Evolutionary conservation across 257 asterid species (phyloP).

Genomic region (Anisodus acutangulus): DNA sequence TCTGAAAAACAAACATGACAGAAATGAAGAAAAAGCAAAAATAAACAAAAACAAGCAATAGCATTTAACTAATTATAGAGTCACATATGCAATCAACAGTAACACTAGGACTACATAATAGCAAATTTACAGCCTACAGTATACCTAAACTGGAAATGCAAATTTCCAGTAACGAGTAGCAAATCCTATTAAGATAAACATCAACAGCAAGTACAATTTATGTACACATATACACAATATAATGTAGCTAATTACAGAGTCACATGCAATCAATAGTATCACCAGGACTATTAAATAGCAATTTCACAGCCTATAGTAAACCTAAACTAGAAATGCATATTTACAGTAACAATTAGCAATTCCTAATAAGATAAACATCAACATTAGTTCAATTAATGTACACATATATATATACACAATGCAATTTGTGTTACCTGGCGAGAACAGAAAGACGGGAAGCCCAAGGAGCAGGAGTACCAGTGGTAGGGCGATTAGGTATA

Average conservation of each 20-base stretch:
- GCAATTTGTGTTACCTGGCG: conserved; percentile 57
- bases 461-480: conserved; percentile 98
- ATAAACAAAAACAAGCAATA: not conserved
- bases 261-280: not conserved
- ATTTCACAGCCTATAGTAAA: not conserved
- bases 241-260: too few species aligned
- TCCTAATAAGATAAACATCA: not conserved
- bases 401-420: not conserved
- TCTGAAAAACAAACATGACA: not conserved
- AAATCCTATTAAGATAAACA: not conserved
- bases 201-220: not conserved
- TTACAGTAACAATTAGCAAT: not conserved
- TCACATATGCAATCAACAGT: not conserved
- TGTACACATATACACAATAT: not conserved
- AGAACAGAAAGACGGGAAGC: conserved; percentile 85
- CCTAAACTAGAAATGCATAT: not conserved
- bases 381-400: not conserved
- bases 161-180: not conserved
- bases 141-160: not conserved
- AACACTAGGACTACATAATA: not conserved
- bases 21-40: not conserved
- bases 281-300: not conserved
- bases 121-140: too few species aligned
- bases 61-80: not conserved
- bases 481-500: conserved; percentile 71